Evolutionary conservation across 495 filamentous ascomycete species (phyloP).

Genomic region (Staphylotrichum tortipilum): DNA sequence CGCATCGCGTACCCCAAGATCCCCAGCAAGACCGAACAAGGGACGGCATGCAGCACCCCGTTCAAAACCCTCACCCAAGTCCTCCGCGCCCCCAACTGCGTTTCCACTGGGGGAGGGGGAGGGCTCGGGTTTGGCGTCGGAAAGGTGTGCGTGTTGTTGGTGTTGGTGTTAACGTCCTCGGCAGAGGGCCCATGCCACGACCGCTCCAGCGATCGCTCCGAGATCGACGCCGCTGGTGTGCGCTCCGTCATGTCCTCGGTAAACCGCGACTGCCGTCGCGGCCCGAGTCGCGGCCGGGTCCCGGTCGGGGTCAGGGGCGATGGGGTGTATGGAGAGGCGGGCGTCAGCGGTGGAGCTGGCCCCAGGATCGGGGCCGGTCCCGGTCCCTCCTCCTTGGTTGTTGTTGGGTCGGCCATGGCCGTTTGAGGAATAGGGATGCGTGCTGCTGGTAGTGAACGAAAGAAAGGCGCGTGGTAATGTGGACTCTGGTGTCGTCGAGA

Average conservation of each 20-base stretch:
- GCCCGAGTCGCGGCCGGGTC: constrained; percentile 5
- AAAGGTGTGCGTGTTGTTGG: not conserved
- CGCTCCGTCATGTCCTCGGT: constrained; percentile 24
- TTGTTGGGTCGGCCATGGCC: constrained; percentile 6
- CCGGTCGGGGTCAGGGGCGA: not conserved
- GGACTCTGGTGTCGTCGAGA: too few species aligned
- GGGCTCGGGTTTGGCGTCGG: not conserved
- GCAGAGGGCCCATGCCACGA: constrained; percentile 3
- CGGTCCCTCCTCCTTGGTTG: not conserved
- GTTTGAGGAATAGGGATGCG: too few species aligned
- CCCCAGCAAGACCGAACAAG: constrained; percentile 3
- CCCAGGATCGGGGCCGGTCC: too few species aligned
- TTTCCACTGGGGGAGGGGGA: not conserved
- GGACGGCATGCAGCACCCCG: constrained; percentile 4
- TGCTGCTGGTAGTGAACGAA: not conserved
- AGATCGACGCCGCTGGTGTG: constrained; percentile 19
- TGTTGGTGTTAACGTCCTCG: constrained; percentile 3
- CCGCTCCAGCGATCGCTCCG: constrained; percentile 8
- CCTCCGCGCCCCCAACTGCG: not conserved
- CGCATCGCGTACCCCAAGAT: not conserved
- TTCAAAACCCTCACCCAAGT: constrained; percentile 6
- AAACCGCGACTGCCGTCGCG: constrained; percentile 23
- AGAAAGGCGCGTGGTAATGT: too few species aligned
- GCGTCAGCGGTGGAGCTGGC: not conserved
- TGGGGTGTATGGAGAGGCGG: not conserved